Base-by-base conservation (phyloP, 345 rosid genomes). In the Camelina laxa region DNA sequence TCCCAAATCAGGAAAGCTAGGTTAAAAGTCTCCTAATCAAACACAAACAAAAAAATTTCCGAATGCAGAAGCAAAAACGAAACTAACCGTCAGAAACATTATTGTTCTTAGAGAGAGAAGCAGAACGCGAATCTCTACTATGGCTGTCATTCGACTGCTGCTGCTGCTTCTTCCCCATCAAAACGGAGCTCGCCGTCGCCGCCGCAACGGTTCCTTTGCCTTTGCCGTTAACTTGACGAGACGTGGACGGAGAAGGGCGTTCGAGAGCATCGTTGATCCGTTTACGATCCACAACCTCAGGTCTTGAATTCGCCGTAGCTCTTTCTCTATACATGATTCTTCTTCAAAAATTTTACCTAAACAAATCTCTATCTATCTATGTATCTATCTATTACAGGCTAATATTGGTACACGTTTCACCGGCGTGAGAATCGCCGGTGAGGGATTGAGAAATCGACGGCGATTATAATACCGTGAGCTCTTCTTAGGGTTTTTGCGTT, bases 191-290 rank as follows among this genome's bases (percentile, higher is more conserved):
- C 10, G 36, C 53, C 3, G 86, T 35, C 14, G 84, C 59, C 39
- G 60, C 56, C 41, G 78, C 45, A 13, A 55, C 35, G 69, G 68
- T 59, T n/a, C 21, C 67, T 86, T 81, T 85, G 22, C 87, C 93
- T 79, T 87, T 87, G 35, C 88, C 95, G 85, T 88, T 82, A 80
- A 75, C 62, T 31, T 58, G 59, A 39, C 88, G 83, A 49, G 96
- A 91, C 39, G 93, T 86, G 0, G 97, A 94, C 2, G 92, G 87
- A 33, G 97, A 86, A 50, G 98, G 84, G 24, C 92, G 91, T 61
- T 89, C 93, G 13, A 88, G 86, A 22, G 86, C 82, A 45, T 90
- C 95, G 73, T 84, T 88, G 84, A 88, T 85, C 77, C 91, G 87
- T 80, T 90, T 91, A 75, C 93, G 96, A 88, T 91, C 92, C 67